Base-by-base conservation (phyloP, 2,329 filamentous ascomycete genomes). In the Microdochium trichocladiopsis region DNA sequence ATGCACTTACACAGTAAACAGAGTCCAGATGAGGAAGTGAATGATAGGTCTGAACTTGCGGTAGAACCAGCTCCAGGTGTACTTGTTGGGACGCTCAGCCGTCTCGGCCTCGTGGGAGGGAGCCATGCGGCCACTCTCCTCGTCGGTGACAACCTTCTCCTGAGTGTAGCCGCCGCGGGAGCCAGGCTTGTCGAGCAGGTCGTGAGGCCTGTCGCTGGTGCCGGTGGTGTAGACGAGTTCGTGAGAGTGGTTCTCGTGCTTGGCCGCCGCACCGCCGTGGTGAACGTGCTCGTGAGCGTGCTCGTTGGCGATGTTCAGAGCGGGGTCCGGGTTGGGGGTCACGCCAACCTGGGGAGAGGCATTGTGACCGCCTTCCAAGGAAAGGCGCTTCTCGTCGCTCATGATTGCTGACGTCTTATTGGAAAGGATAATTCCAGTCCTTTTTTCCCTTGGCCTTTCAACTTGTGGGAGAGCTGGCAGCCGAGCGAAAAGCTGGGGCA, bases 201-300 rank as follows among this genome's bases (percentile, higher is more conserved):
- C 54, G 2, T 69, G 67, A 12, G 71, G 72, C 59, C 57, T 77
- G 65, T 69, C 23, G 64, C 56, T 62, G 24, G 58, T 72, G 47
- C 69, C 71, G 49, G 69, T 69, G 33, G 75, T 69, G 60, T 81
- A 81, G 45, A 74, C 66, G 36, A 75, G 69, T 50, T 80, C 71
- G 55, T 76, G 72, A 50, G 69, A 56, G 56, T 69, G 59, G 54
- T 60, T 61, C 52, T 51, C 55, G 43, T 55, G 64, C 57, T 37
- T 67, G 58, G 36, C 67, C 57, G 55, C 69, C 57, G 53, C 66
- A 55, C 56, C 59, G 36, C 67, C 67, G 60, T 77, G 74, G 59
- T 75, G 66, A 24, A 66, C 58, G 59, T 77, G 74, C 21, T 62
- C 56, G 58, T 78, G 75, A 12, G 60, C 63, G 52, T 75, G 74